Conservation (phyloP, 2,329 filamentous ascomycete genomes). For the Paraconiothyrium brasiliense region DNA sequence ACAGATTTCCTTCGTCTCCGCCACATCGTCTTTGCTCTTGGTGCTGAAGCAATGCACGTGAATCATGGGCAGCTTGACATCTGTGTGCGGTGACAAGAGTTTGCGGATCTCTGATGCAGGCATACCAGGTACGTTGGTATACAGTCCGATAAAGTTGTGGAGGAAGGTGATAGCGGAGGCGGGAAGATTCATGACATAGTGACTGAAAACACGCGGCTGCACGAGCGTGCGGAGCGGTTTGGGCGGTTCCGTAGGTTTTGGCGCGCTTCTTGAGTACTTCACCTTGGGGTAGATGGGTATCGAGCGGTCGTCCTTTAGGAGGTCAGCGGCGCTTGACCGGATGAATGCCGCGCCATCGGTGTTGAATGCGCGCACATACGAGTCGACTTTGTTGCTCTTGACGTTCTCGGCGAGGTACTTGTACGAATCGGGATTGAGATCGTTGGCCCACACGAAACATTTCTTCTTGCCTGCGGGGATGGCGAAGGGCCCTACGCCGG, state of each 20-base stretch:
- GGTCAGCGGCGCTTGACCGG: slow-evolving; percentile 68
- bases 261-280: slow-evolving; percentile 37
- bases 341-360: slow-evolving; percentile 86
- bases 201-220: slow-evolving; percentile 80
- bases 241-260: slow-evolving; percentile 33
- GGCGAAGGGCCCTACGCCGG: slow-evolving; percentile 94
- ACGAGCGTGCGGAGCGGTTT: slow-evolving; percentile 49
- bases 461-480: slow-evolving; percentile 88
- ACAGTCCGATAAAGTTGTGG: slow-evolving; percentile 78
- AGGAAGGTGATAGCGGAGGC: slow-evolving; percentile 89
- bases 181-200: slow-evolving; percentile 98
- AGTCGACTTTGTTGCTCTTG: slow-evolving; percentile 77
- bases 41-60: slow-evolving; percentile 96
- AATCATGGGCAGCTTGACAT: slow-evolving; percentile 75
- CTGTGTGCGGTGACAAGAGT: slow-evolving; percentile 54
- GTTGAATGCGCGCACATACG: slow-evolving; percentile 81
- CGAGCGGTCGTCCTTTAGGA: slow-evolving; percentile 64
- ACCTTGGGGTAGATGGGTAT: slow-evolving; percentile 51
- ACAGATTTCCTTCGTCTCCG: slow-evolving; percentile 68
- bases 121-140: slow-evolving; percentile 63
- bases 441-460: slow-evolving; percentile 96
- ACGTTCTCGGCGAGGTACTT: slow-evolving; percentile 76
- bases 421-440: slow-evolving; percentile 92
- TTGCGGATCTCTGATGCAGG: slow-evolving; percentile 36
- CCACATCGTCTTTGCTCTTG: slow-evolving; percentile 78